phyloP scores from a whole-genome alignment of 2,329 filamentous ascomycete genomes.

The Penicillium brasilianum region DNA sequence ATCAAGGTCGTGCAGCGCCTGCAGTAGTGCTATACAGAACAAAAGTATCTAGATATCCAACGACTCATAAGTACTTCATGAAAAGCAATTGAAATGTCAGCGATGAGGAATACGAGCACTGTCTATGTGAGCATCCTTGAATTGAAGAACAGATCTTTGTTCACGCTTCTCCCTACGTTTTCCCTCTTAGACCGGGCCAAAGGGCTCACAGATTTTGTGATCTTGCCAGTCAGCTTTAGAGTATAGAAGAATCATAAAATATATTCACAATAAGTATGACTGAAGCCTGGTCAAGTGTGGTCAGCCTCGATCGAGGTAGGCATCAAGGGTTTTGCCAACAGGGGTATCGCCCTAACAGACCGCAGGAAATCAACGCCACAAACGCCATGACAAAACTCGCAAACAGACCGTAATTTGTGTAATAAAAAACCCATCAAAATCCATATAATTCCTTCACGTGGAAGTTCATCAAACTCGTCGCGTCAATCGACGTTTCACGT shows the following conservation, averaged over 20 bases:
- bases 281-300: not conserved
- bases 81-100: not conserved
- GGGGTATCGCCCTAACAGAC: constrained; percentile 4
- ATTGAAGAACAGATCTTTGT: no score
- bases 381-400: not conserved
- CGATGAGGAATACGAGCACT: not conserved
- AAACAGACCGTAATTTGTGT: not conserved
- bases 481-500: constrained; percentile 21
- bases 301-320: not conserved
- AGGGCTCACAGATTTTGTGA: no score
- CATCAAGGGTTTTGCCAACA: not conserved
- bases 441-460: no score
- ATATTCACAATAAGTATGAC: constrained; percentile 6
- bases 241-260: constrained; percentile 10
- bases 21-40: constrained; percentile 8
- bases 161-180: no score
- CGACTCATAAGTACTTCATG: not conserved
- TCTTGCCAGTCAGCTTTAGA: not conserved
- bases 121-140: not conserved
- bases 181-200: no score
- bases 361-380: not conserved
- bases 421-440: not conserved
- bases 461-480: constrained; percentile 15
- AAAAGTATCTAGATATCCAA: constrained; percentile 9
- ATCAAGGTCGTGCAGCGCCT: constrained; percentile 72